Base-by-base conservation (phyloP, 768 basidiomycete species). In the Hortiboletus campestris region DNA sequence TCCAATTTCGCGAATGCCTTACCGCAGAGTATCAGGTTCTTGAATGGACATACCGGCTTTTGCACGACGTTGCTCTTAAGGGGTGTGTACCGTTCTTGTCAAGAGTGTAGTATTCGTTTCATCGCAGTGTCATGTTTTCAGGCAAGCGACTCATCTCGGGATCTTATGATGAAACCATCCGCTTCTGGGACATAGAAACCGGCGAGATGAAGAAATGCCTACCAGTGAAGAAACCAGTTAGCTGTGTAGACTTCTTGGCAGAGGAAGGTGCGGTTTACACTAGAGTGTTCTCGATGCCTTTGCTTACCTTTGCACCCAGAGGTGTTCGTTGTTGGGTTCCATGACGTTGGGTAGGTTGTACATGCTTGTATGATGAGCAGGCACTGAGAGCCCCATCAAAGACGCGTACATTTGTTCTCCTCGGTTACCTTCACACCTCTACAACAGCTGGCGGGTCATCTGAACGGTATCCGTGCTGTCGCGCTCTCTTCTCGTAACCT, bases 261-360 rank as follows among this genome's bases (percentile, higher is more conserved):
- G 88, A 91, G 50, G 89, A 92, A 73, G 88, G 88, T 86, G 39
- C 1, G 53, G 41, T 76, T 70, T 25, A n/a, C 13, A 32, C 10
- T 29, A 42, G 3, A 9, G 3, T 19, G 20, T 20, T 39, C 25
- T 46, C 2, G 17, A 25, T 44, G 55, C 17, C 3, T 16, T 34
- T 10, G n/a, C 49, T 62, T 16, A 72, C 39, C 31, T 3, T 47
- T 41, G 25, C 39, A 11, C 34, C 16, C 56, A 90, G 87, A 91
- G 80, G 89, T 94, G 4, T 91, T 95, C 54, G 93, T 92, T 14
- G 91, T 92, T 34, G 94, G 93, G 0, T 94, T 94, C 73, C 91
- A 94, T 58, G 94, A 95, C 63, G 88, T 94, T 53, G 93, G 92
- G 88, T 89, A 67, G 16, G 85, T 68, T 36, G 14, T 22, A 42